A percentile compares a stretch with the other conserved stretches of the same genome.
phyloP scores from a whole-genome alignment of 2,329 filamentous ascomycete species.

The Neonectria coccinea region DNA sequence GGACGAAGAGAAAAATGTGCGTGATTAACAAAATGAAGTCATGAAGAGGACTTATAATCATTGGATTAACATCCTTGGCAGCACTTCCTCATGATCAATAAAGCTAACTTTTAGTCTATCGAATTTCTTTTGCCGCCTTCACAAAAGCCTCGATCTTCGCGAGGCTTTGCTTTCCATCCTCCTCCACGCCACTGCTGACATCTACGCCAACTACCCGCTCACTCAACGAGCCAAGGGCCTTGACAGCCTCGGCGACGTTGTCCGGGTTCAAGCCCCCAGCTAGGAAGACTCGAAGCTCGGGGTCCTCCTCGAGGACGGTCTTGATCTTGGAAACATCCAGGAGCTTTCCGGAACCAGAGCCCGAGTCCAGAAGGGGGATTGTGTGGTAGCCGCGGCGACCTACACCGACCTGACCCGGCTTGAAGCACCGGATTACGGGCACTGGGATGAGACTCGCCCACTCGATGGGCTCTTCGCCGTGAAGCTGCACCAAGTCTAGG shows the following conservation, averaged over 20 bases:
- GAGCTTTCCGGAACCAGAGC: slow-evolving; percentile 82
- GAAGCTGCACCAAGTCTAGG: slow-evolving; percentile 91
- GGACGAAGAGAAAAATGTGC: not conserved
- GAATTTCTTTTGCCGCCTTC: slow-evolving; percentile 74
- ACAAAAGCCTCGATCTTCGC: slow-evolving; percentile 87
- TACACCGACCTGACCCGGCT: slow-evolving; percentile 78
- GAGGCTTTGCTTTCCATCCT: slow-evolving; percentile 81
- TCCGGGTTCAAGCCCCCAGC: slow-evolving; percentile 86
- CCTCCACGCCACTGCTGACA: slow-evolving; percentile 94
- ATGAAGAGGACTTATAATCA: not conserved
- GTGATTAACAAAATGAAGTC: not conserved
- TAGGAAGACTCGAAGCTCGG: slow-evolving; percentile 79
- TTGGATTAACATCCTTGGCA: not conserved
- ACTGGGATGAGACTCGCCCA: slow-evolving; percentile 92
- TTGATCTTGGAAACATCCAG: slow-evolving; percentile 79
- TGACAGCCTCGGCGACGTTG: slow-evolving; percentile 78
- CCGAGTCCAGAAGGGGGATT: slow-evolving; percentile 87
- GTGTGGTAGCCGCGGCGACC: slow-evolving; percentile 83
- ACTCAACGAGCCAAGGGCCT: slow-evolving; percentile 69
- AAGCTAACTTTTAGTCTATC: slow-evolving; percentile 49
- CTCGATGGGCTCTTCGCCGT: slow-evolving; percentile 91
- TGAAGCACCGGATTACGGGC: slow-evolving; percentile 89
- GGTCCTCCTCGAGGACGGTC: slow-evolving; percentile 72
- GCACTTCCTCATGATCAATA: not conserved
- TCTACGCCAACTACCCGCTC: slow-evolving; percentile 84